phyloP scores from a whole-genome alignment of 2,329 filamentous ascomycete species.

The Zymoseptoria passerinii region DNA sequence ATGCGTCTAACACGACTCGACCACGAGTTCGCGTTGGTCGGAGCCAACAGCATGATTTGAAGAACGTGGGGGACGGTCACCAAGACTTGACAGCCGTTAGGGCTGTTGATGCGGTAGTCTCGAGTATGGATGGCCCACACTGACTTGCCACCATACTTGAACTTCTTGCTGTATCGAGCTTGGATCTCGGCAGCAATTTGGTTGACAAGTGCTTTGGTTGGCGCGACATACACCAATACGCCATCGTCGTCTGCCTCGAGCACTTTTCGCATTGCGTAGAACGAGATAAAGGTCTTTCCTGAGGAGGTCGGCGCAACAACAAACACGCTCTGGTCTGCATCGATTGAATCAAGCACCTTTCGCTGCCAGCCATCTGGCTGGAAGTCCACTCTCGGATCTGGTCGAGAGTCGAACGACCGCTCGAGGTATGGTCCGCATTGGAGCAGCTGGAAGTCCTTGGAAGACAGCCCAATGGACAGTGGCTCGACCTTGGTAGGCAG shows the following conservation, averaged over 20 bases:
- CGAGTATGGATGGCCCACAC: slow-evolving; percentile 74
- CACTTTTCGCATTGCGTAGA: slow-evolving; percentile 74
- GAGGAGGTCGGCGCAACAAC: slow-evolving; percentile 71
- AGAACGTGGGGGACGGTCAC: slow-evolving; percentile 72
- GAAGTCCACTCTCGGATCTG: slow-evolving; percentile 63
- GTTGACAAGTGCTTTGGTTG: slow-evolving; percentile 74
- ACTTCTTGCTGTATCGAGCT: slow-evolving; percentile 61
- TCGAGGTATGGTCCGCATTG: slow-evolving; percentile 68
- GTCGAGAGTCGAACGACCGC: slow-evolving; percentile 59
- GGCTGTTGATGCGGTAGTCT: slow-evolving; percentile 67
- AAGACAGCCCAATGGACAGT: slow-evolving; percentile 30
- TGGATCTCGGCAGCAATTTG: slow-evolving; percentile 75
- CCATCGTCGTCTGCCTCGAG: slow-evolving; percentile 60
- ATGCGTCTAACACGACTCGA: slow-evolving; percentile 61
- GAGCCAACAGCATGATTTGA: slow-evolving; percentile 66
- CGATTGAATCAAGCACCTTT: slow-evolving; percentile 63
- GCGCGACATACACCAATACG: slow-evolving; percentile 69
- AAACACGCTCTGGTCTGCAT: slow-evolving; percentile 60
- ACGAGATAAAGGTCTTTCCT: slow-evolving; percentile 77
- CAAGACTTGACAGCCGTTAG: slow-evolving; percentile 62
- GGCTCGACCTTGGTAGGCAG: slow-evolving; percentile 24
- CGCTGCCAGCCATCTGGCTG: slow-evolving; percentile 70
- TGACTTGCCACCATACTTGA: slow-evolving; percentile 52
- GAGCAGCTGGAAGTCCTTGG: slow-evolving; percentile 57
- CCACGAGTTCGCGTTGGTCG: slow-evolving; percentile 59